phyloP scores from a whole-genome alignment of 2,329 filamentous ascomycete species.

The Colletotrichum sp. region DNA sequence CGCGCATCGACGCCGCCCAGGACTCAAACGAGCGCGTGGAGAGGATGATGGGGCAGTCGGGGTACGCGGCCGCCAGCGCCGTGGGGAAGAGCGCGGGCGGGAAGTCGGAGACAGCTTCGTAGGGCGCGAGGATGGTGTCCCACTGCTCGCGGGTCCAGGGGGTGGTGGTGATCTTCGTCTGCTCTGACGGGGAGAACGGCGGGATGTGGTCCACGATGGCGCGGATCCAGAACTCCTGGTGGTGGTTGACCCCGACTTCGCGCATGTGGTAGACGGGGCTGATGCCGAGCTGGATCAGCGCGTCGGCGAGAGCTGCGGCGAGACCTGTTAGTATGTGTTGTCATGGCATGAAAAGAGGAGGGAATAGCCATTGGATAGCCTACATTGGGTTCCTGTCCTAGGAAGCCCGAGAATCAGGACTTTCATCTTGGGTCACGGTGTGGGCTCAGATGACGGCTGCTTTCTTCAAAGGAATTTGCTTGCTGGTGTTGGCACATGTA shows the following conservation, averaged over 20 bases:
- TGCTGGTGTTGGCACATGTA: background rate
- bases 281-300: slow-evolving; percentile 32
- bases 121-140: slow-evolving; percentile 37
- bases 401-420: slow-evolving; percentile 37
- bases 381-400: slow-evolving; percentile 37
- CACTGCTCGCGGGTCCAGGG: slow-evolving; percentile 34
- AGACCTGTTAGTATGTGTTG: background rate
- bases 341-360: too few species aligned
- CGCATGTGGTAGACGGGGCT: slow-evolving; percentile 38
- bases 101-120: slow-evolving; percentile 29
- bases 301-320: slow-evolving; percentile 30
- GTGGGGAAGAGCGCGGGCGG: slow-evolving; percentile 49
- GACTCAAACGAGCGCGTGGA: slow-evolving; percentile 62
- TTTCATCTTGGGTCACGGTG: slow-evolving; percentile 26
- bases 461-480: background rate
- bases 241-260: slow-evolving; percentile 34
- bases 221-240: slow-evolving; percentile 37
- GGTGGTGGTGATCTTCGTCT: fast-evolving
- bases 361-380: background rate
- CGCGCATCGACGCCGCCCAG: slow-evolving; percentile 55
- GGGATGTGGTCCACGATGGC: slow-evolving; percentile 37
- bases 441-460: too few species aligned
- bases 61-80: slow-evolving; percentile 66
- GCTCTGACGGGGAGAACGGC: slow-evolving; percentile 4
- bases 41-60: slow-evolving; percentile 66